These are phyloP conservation scores for Gremmenia infestans DNA, from an alignment of 2,329 filamentous ascomycete genomes.

Conservation along the genomic window DNA sequence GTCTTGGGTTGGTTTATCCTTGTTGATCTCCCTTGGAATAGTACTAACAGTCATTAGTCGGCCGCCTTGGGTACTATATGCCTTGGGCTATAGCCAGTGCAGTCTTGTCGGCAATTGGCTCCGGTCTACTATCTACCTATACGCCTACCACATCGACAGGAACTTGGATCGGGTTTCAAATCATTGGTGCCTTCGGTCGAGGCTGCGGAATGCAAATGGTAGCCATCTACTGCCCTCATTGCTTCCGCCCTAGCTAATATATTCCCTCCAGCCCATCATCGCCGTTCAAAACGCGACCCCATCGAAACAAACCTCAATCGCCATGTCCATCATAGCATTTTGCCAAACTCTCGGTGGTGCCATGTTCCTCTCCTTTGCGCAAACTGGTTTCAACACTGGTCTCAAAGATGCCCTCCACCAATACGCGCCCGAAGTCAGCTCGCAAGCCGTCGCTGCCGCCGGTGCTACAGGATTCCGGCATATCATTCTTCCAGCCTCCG, in stretches of 20 bases:
- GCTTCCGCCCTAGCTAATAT: not conserved
- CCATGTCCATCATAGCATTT: constrained; percentile 33
- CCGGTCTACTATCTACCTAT: constrained; percentile 32
- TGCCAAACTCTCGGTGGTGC: constrained; percentile 29
- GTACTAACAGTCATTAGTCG: constrained; percentile 10
- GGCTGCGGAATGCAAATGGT: constrained; percentile 25
- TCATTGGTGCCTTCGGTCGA: constrained; percentile 23
- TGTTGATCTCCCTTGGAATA: not conserved
- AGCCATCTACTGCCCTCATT: not conserved
- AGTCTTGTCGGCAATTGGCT: constrained; percentile 27
- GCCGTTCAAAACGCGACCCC: constrained; percentile 32
- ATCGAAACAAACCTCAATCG: constrained; percentile 28
- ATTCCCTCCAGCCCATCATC: constrained; percentile 21
- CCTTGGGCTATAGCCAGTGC: constrained; percentile 30
- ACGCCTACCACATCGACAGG: constrained; percentile 13
- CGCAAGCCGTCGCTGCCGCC: constrained; percentile 34
- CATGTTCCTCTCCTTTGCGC: constrained; percentile 28
- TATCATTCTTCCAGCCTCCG: constrained; percentile 28
- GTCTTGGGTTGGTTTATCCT: constrained; percentile 10
- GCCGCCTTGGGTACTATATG: constrained; percentile 31
- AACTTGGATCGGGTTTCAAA: constrained; percentile 25
- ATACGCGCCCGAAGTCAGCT: constrained; percentile 32
- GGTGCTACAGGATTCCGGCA: constrained; percentile 37
- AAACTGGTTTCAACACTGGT: constrained; percentile 26
- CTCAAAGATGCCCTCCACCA: constrained; percentile 27